Base-by-base conservation (phyloP, 1,284 basidiomycete genomes). In the Cystobasidium pallidum region DNA sequence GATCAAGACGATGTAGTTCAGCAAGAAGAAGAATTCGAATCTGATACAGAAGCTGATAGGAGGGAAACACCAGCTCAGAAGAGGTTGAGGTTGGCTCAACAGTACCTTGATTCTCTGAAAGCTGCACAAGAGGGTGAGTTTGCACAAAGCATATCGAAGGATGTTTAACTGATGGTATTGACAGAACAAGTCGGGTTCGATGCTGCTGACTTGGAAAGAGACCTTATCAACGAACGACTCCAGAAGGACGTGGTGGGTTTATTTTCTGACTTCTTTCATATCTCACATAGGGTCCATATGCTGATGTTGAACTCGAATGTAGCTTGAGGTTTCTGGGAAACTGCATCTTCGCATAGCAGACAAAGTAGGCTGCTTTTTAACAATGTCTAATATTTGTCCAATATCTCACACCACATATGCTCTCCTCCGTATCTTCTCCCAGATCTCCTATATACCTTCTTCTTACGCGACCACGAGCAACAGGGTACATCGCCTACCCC, bases 31-130 rank as follows among this genome's bases (percentile, higher is more conserved):
- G 74, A 43, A 19, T 67, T 15, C 34, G 58, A 39, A 32, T 43
- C 19, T 52, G 72, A 32, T 1, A 75, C 72, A 39, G 75, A 77
- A 45, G 86, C 88, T 74, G 86, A 89, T 76, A 92, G 71, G 17
- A 68, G 65, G 24, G 82, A 99, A 84, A 98, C 94, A 0, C 92
- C 94, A 0, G 94, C 93, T 0, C 89, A 95, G 84, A 98, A 99
- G 81, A 84, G 95, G 72, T 84, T 99, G 13, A 83, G 96, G 72
- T 83, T 99, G 30, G 94, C 95, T 2, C 90, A 92, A 80, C 82
- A 94, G 75, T 98, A 99, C 81, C 83, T 99, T 55, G 88, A 94
- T 72, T 89, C 86, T 72, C 88, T 98, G 19, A 90, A 91, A 80
- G 87, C 90, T 74, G 85, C 85, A 21, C 81, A 91, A 41, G 61